Evolutionary conservation across 768 basidiomycete species (phyloP).

Genomic region (Amanita jacksonii): DNA sequence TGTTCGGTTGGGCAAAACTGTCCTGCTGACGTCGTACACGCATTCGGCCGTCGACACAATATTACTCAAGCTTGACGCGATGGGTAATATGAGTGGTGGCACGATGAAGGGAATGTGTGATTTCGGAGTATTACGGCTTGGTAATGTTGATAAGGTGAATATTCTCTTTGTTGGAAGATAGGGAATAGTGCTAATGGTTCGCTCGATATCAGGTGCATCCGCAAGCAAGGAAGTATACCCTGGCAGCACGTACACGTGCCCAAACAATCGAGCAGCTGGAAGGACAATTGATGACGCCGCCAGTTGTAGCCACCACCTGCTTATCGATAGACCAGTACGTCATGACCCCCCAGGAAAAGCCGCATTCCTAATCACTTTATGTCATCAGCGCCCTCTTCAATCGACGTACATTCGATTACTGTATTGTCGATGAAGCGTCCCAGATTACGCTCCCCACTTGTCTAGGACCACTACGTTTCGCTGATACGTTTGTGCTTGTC

Average conservation of each 20-base stretch:
- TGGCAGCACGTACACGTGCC: constrained; percentile 44
- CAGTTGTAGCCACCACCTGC: constrained; percentile 94
- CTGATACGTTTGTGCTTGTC: constrained; percentile 86
- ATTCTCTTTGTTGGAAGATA: constrained; percentile 1
- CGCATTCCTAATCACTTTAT: constrained; percentile 23
- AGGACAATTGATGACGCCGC: constrained; percentile 73
- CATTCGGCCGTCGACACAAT: constrained; percentile 99
- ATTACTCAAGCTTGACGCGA: constrained; percentile 60
- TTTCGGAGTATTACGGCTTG: constrained; percentile 74
- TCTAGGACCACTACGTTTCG: constrained; percentile 84
- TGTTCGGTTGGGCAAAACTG: constrained; percentile 74
- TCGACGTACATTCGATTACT: constrained; percentile 84
- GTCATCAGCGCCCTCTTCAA: constrained; percentile 69
- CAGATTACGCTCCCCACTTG: constrained; percentile 96
- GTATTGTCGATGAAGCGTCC: constrained; percentile 97
- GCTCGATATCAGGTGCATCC: constrained; percentile 72
- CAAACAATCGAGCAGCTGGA: constrained; percentile 78
- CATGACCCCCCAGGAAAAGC: not conserved
- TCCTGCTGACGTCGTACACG: constrained; percentile 87
- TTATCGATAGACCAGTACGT: constrained; percentile 89
- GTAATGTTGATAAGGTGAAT: constrained; percentile 86
- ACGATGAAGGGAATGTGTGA: constrained; percentile 23
- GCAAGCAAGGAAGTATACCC: constrained; percentile 61
- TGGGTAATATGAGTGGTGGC: constrained; percentile 8
- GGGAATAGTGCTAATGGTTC: not conserved